Conservation (phyloP, 2,329 filamentous ascomycete species). For the Didymosphaeria variabile region DNA sequence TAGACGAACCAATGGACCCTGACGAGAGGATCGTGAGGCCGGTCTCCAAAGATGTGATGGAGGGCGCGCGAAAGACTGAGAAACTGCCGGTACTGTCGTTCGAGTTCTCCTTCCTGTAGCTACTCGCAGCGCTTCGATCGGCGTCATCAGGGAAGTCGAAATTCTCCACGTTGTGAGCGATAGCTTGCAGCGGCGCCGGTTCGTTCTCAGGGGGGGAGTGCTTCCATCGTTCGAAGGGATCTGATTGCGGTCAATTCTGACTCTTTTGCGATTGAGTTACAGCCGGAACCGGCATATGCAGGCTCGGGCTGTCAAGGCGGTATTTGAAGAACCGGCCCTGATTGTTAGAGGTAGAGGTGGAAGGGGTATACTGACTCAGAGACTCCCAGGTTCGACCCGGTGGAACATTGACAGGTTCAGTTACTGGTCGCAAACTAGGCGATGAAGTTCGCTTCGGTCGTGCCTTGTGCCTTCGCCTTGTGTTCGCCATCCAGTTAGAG, state of each 20-base stretch:
- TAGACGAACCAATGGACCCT: conserved; percentile 63
- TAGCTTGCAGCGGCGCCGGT: conserved; percentile 70
- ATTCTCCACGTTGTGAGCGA: conserved; percentile 66
- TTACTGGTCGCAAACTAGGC: conserved; percentile 70
- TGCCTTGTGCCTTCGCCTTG: conserved; percentile 82
- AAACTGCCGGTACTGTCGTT: conserved; percentile 58
- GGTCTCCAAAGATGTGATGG: conserved; percentile 64
- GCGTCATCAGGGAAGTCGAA: conserved; percentile 41
- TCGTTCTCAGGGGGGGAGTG: conserved; percentile 75
- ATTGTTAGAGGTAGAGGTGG: conserved; percentile 24
- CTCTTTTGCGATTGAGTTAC: conserved; percentile 30
- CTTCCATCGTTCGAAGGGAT: conserved; percentile 74
- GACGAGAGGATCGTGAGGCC: conserved; percentile 59
- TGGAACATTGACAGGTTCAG: conserved; percentile 77
- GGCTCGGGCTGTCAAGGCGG: conserved; percentile 22
- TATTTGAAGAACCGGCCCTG: conserved; percentile 36
- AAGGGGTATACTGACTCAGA: conserved; percentile 42
- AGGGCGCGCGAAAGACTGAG: conserved; percentile 62
- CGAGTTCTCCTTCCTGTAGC: conserved; percentile 59
- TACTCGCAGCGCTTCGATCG: conserved; percentile 46
- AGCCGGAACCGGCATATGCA: conserved; percentile 8
- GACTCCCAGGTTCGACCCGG: conserved; percentile 64
- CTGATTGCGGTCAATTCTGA: conserved; percentile 58
- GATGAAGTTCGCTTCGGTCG: conserved; percentile 73
- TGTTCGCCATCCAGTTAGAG: conserved; percentile 92